phyloP scores from a whole-genome alignment of 2,329 filamentous ascomycete genomes.

The Neocucurbitaria cava region DNA sequence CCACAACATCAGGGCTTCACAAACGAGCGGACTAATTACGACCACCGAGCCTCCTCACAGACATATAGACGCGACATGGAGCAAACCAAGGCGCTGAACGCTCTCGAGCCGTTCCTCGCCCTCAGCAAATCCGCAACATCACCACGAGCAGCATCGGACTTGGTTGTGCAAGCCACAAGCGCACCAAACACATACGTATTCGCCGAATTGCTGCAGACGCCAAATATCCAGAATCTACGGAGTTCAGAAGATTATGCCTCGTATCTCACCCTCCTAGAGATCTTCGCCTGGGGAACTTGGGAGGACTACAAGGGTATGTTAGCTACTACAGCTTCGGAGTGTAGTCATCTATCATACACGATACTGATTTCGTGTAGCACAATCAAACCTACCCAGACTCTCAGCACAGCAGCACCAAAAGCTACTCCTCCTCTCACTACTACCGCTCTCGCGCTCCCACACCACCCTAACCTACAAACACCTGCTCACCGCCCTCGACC shows the following conservation, averaged over 20 bases:
- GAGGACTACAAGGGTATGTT: constrained; percentile 70
- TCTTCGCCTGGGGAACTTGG: constrained; percentile 94
- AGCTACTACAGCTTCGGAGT: not conserved
- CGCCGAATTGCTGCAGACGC: constrained; percentile 84
- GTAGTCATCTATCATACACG: not conserved
- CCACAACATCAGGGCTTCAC: constrained; percentile 6
- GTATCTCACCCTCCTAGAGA: constrained; percentile 76
- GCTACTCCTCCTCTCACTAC: constrained; percentile 86
- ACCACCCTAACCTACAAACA: constrained; percentile 72
- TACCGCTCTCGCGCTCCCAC: constrained; percentile 77
- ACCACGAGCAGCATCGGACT: constrained; percentile 81
- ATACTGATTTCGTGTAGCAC: constrained; percentile 19
- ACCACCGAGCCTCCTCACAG: not conserved
- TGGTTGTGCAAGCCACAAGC: constrained; percentile 88
- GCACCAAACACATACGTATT: constrained; percentile 91
- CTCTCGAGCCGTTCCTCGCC: constrained; percentile 82
- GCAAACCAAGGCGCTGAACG: constrained; percentile 69
- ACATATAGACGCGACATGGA: constrained; percentile 63
- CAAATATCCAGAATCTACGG: constrained; percentile 77
- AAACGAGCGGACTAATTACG: not conserved
- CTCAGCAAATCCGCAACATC: constrained; percentile 86
- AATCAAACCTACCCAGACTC: constrained; percentile 71
- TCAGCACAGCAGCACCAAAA: constrained; percentile 78
- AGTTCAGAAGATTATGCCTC: constrained; percentile 66
- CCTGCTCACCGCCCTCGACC: constrained; percentile 71